phyloP scores from a whole-genome alignment of 2,329 filamentous ascomycete species.

The Zymoseptoria brevis region DNA sequence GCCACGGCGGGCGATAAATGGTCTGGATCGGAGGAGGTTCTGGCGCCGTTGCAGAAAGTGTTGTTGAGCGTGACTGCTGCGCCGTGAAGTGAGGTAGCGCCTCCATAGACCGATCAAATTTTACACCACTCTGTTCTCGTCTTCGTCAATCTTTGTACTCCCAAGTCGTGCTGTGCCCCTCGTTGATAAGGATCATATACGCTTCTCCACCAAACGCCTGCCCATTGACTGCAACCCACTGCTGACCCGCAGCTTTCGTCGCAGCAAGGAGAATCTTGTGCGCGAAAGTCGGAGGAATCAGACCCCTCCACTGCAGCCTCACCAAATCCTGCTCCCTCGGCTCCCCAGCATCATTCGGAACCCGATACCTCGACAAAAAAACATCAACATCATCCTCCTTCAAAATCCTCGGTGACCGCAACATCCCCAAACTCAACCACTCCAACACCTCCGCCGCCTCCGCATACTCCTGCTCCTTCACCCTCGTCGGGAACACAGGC shows the following conservation, averaged over 20 bases:
- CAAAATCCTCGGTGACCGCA: conserved; percentile 57
- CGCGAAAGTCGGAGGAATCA: conserved; percentile 33
- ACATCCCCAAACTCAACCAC: conserved; percentile 62
- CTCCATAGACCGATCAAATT: neutral
- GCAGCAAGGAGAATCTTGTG: conserved; percentile 22
- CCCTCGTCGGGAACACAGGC: conserved; percentile 24
- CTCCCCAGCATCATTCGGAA: conserved; percentile 35
- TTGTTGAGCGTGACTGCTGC: conserved; percentile 25
- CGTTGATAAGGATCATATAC: conserved; percentile 25
- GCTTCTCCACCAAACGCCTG: conserved; percentile 24
- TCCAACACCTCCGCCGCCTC: conserved; percentile 62
- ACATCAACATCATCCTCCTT: conserved; percentile 54
- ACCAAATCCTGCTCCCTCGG: conserved; percentile 25
- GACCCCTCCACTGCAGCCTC: conserved; percentile 37
- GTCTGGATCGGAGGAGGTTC: conserved; percentile 46
- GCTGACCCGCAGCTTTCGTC: conserved; percentile 18
- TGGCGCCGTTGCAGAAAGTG: conserved; percentile 34
- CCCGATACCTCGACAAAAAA: conserved; percentile 60
- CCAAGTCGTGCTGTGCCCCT: conserved; percentile 25
- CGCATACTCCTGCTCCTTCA: conserved; percentile 47
- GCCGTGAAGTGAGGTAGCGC: neutral
- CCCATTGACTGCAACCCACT: conserved; percentile 28
- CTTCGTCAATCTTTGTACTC: conserved; percentile 26
- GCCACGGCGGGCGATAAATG: conserved; percentile 54
- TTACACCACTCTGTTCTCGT: neutral